A percentile compares a stretch with the other conserved stretches of the same genome.
phyloP scores from a whole-genome alignment of 208 protist species.

The Acanthamoeba culbertsoni region DNA sequence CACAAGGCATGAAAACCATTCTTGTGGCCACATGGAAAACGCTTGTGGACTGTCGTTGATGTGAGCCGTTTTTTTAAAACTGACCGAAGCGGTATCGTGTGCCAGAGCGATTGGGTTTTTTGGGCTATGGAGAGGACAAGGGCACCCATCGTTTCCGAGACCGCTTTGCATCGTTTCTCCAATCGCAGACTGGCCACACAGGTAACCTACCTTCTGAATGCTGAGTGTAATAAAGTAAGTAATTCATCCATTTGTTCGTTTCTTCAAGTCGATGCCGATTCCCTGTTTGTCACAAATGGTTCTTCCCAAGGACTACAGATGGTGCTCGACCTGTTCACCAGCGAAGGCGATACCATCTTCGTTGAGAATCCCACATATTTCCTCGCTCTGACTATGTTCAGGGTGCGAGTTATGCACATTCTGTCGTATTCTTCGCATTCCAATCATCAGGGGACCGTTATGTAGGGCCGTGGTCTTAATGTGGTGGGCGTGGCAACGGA shows the following conservation, averaged over 20 bases:
- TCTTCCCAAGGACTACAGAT: constrained; percentile 10
- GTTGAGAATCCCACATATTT: constrained; percentile 54
- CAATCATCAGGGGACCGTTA: not conserved
- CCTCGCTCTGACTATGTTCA: not conserved
- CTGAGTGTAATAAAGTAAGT: not conserved
- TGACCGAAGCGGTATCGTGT: not conserved
- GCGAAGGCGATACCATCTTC: constrained; percentile 20
- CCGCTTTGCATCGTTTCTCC: not conserved
- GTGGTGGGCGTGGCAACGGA: constrained; percentile 7
- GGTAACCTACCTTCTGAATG: not conserved
- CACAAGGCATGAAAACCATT: not conserved
- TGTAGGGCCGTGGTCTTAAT: not conserved
- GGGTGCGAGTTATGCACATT: not conserved
- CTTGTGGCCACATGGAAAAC: not conserved
- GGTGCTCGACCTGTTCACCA: constrained; percentile 27
- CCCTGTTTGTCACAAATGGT: constrained; percentile 39
- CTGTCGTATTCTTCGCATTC: not conserved
- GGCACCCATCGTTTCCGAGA: not conserved
- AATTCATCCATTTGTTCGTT: not conserved
- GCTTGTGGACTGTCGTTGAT: not conserved
- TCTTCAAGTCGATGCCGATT: not conserved
- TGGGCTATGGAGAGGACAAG: not conserved
- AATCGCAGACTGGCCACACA: not conserved
- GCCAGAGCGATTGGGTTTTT: not conserved
- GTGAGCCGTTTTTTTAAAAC: too few relatives aligned